Evolutionary conservation across 2,329 filamentous ascomycete species (phyloP).

Genomic region (Chalaropsis thielavioides): DNA sequence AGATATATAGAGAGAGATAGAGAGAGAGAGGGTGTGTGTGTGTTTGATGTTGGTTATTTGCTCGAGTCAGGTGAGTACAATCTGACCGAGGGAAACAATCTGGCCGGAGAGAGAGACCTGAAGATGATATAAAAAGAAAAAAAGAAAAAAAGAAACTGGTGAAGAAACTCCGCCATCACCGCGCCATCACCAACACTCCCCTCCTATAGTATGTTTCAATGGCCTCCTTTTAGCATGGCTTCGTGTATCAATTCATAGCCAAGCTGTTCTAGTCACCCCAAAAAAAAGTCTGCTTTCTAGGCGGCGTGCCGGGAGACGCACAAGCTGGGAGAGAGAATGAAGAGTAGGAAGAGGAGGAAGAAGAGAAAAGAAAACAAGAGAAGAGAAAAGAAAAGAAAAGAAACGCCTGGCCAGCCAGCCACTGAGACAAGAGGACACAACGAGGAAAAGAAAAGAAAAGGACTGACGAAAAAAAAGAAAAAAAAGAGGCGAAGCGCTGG

Average conservation of each 20-base stretch:
- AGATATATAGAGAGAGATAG: neutral
- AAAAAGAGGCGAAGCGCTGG: constrained; percentile 5
- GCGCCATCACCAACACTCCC: neutral
- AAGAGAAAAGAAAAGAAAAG: neutral
- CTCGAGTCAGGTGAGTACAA: neutral
- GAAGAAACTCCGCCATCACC: neutral
- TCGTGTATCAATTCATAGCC: neutral
- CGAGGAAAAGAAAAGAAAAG: neutral
- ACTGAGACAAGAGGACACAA: neutral
- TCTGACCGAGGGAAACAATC: neutral
- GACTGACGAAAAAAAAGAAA: neutral
- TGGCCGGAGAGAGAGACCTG: neutral
- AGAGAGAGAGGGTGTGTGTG: neutral
- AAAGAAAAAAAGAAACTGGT: neutral
- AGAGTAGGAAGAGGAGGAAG: neutral
- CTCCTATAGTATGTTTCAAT: neutral
- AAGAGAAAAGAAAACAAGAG: neutral
- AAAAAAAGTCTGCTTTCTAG: neutral
- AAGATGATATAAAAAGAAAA: neutral
- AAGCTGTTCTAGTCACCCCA: neutral
- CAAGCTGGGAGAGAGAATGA: neutral
- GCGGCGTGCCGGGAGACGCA: neutral
- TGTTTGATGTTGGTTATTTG: neutral
- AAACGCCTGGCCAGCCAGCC: neutral
- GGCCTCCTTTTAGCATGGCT: neutral